Conservation (phyloP, 495 filamentous ascomycete genomes). For the Penicillium atrosanguineum region DNA sequence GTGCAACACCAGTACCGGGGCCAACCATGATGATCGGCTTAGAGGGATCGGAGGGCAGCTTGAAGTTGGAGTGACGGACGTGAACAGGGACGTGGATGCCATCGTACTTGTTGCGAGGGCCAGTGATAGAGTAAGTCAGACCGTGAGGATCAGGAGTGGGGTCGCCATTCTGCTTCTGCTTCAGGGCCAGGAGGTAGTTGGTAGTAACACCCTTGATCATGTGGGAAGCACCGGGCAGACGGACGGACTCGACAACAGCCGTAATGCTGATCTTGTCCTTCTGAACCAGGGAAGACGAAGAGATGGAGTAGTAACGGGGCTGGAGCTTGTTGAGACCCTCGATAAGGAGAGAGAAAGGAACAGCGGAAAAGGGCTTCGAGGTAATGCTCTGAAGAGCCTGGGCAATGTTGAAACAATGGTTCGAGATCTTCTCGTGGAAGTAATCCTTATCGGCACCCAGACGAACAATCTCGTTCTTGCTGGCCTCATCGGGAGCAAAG, state of each 20-base stretch:
- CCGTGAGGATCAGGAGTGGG: constrained; percentile 82
- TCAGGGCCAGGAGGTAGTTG: constrained; percentile 94
- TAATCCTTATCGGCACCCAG: constrained; percentile 93
- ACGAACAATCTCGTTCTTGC: constrained; percentile 82
- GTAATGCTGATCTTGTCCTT: constrained; percentile 93
- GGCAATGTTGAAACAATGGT: constrained; percentile 84
- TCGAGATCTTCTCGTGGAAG: constrained; percentile 84
- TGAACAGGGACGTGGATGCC: constrained; percentile 95
- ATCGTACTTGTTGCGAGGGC: constrained; percentile 95
- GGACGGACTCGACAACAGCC: constrained; percentile 83
- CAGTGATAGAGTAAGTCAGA: constrained; percentile 81
- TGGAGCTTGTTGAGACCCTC: constrained; percentile 94
- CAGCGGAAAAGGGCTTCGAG: constrained; percentile 69
- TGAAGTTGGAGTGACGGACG: constrained; percentile 98
- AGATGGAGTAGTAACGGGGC: constrained; percentile 99
- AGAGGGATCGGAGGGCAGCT: constrained; percentile 90
- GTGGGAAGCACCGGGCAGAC: constrained; percentile 73
- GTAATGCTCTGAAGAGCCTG: constrained; percentile 77
- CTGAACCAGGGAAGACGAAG: constrained; percentile 90
- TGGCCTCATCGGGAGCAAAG: constrained; percentile 82
- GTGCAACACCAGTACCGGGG: constrained; percentile 94
- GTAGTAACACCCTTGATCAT: constrained; percentile 92
- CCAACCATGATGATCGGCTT: constrained; percentile 96
- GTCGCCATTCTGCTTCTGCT: constrained; percentile 95
- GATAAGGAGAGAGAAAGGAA: constrained; percentile 93